Evolutionary conservation across 495 filamentous ascomycete genomes (phyloP).

Genomic region (Bacidia gigantensis): DNA sequence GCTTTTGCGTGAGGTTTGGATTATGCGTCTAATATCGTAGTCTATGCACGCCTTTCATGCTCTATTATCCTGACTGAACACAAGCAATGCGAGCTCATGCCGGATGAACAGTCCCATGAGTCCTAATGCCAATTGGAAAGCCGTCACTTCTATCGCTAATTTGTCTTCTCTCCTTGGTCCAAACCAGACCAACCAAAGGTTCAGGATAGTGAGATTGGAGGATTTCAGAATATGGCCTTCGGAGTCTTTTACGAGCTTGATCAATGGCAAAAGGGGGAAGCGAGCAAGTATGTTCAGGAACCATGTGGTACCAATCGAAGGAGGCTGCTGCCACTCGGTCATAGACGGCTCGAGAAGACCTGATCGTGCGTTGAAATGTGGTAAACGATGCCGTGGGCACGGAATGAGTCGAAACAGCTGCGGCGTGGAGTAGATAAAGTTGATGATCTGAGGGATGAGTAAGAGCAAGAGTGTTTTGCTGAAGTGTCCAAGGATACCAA

Average conservation of each 20-base stretch:
- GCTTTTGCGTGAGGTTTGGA: too few relatives aligned
- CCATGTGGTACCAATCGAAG: constrained; percentile 43
- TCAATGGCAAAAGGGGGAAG: constrained; percentile 45
- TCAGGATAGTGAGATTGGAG: constrained; percentile 84
- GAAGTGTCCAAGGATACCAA: constrained; percentile 93
- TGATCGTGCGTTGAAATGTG: constrained; percentile 70
- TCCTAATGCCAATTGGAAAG: constrained; percentile 58
- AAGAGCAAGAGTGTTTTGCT: constrained; percentile 89
- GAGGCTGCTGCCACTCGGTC: constrained; percentile 63
- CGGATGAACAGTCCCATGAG: constrained; percentile 71
- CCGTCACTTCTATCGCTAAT: constrained; percentile 60
- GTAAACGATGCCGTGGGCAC: constrained; percentile 83
- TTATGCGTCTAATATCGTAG: too few relatives aligned
- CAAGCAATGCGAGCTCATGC: constrained; percentile 66
- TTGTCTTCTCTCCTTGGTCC: constrained; percentile 82
- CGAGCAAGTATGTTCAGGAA: constrained; percentile 49
- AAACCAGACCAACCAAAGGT: constrained; percentile 92
- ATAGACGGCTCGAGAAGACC: constrained; percentile 73
- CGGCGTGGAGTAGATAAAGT: constrained; percentile 84
- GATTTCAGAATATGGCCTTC: constrained; percentile 62
- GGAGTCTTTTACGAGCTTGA: constrained; percentile 49
- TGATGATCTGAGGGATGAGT: constrained; percentile 89
- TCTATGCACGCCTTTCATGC: constrained; percentile 15
- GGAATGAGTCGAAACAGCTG: constrained; percentile 82
- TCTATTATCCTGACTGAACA: constrained; percentile 78